A percentile compares a stretch with the other conserved stretches of the same genome.
These are phyloP conservation scores for Aspergillus egyptiacus DNA, from an alignment of 495 filamentous ascomycete genomes.

Conservation along the genomic window DNA sequence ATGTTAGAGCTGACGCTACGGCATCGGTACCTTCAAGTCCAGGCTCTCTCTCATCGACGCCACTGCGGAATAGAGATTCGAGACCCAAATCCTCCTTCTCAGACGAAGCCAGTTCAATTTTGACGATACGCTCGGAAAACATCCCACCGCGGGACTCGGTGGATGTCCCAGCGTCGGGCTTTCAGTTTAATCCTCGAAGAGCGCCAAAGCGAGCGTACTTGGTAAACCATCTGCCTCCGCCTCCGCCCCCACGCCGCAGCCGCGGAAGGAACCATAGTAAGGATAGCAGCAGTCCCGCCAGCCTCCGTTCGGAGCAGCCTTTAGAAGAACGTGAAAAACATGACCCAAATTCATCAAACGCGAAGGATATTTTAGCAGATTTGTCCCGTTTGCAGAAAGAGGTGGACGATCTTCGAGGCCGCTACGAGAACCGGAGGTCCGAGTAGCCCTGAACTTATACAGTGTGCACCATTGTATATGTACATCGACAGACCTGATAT, in stretches of 20 bases:
- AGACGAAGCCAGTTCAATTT: constrained; percentile 2
- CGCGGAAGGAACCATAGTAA: constrained; percentile 49
- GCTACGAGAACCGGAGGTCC: constrained; percentile 37
- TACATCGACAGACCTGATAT: not conserved
- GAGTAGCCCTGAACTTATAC: constrained; percentile 5
- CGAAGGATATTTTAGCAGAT: constrained; percentile 59
- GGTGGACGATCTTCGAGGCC: constrained; percentile 62
- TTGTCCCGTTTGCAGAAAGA: constrained; percentile 62
- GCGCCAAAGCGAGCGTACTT: constrained; percentile 22
- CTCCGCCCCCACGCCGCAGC: constrained; percentile 55
- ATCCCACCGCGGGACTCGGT: not conserved
- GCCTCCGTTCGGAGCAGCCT: constrained; percentile 17
- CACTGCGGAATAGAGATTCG: constrained; percentile 16
- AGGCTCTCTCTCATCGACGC: constrained; percentile 18
- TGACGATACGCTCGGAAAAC: constrained; percentile 2
- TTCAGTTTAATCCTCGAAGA: constrained; percentile 6
- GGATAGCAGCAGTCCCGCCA: constrained; percentile 22
- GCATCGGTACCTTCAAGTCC: constrained; percentile 34
- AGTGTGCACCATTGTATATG: not conserved
- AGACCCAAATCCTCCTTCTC: not conserved
- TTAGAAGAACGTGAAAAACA: constrained; percentile 18
- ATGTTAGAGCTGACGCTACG: constrained; percentile 21
- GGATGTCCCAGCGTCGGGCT: constrained; percentile 3
- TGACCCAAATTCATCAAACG: constrained; percentile 31
- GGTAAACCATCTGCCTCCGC: constrained; percentile 41